Evolutionary conservation across 1,139 yeast species (phyloP), one percentile per base, ranked within the genome.

Genomic region (Taiozyma sp.): DNA sequence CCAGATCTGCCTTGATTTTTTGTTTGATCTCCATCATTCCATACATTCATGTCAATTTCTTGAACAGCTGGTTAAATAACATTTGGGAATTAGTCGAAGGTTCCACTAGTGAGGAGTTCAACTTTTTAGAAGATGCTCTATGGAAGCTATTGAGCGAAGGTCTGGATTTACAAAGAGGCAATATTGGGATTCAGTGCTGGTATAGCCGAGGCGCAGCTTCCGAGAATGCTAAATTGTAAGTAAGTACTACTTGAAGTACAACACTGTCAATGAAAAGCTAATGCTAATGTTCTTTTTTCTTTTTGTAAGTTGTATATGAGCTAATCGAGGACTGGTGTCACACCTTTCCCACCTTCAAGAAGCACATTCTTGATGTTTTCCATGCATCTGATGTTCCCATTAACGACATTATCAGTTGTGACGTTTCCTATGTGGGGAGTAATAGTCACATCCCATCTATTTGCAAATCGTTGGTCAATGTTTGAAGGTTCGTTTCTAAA

Each of bases 161-260:
- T 9, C 71, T 82, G 55, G 87, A 84, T 57, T 71, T 83, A 51
- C 80, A 80, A 56, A 70, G 87, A 56, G 79, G 85, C 4, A 83
- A 80, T 49, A 59, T 83, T 41, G 93, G 85, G 3, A 78, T 83
- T 51, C 67, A 70, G 34, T 87, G 92, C 91, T 87, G 87, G 87
- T 82, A 79, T 57, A 51, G 53, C 14, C 48, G 51, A n/a, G 43
- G 36, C 22, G 7, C 24, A 29, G 23, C 34, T 30, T 32, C 36
- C 19, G 9, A 38, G 41, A 6, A 16, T 38, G 41, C 41, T 19
- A 38, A 38, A 19, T 19, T 38, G 24, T 38, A 22, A 38, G 8
- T 4, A 3, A 38, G 8, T 4, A 3, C n/a, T 30, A 30, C 3
- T 12, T 30, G 34, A 10, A 13, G 34, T 30, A 12, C 24, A 16